A percentile compares a stretch with the other conserved stretches of the same genome.
phyloP scores from a whole-genome alignment of 129 eudicot genomes.

The Lonicera japonica region DNA sequence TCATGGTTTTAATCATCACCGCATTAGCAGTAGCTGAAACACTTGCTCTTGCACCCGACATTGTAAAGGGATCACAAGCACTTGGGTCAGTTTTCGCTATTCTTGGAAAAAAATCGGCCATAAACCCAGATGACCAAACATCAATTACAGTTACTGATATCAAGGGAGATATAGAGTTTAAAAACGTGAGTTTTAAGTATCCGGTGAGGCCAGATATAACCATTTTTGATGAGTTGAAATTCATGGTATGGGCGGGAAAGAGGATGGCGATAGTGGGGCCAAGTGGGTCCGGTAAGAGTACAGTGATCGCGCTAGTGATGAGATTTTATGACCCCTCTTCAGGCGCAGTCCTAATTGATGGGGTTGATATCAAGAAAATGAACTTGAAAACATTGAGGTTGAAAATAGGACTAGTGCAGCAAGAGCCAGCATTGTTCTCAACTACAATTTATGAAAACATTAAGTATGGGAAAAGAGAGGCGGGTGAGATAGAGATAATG shows the following conservation, averaged over 20 bases:
- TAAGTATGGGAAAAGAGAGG: conserved; percentile 51
- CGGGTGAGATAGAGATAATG: conserved; percentile 65
- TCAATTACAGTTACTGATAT: conserved; percentile 23
- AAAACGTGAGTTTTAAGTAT: conserved; percentile 54
- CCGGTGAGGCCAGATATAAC: conserved; percentile 64
- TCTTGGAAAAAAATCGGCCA: conserved; percentile 48
- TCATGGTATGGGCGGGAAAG: conserved; percentile 44
- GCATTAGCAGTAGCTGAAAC: conserved; percentile 78
- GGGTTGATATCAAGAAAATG: conserved; percentile 35
- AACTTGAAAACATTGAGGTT: conserved; percentile 56
- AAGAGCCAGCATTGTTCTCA: conserved; percentile 79
- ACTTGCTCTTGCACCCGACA: conserved; percentile 71
- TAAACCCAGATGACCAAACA: conserved; percentile 43
- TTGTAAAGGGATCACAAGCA: conserved; percentile 83
- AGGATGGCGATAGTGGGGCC: conserved; percentile 70
- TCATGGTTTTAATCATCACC: conserved; percentile 67
- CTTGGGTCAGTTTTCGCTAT: conserved; percentile 60
- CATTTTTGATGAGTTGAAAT: conserved; percentile 44
- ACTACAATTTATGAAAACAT: conserved; percentile 69
- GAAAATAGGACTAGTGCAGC: conserved; percentile 71
- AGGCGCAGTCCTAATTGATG: conserved; percentile 56
- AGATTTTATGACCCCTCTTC: conserved; percentile 74
- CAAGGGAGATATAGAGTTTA: conserved; percentile 59
- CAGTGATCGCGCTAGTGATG: conserved; percentile 43
- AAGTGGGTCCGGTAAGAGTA: conserved; percentile 88